Conservation (phyloP, 2,329 filamentous ascomycete genomes). For the Leptodontidium sp. region DNA sequence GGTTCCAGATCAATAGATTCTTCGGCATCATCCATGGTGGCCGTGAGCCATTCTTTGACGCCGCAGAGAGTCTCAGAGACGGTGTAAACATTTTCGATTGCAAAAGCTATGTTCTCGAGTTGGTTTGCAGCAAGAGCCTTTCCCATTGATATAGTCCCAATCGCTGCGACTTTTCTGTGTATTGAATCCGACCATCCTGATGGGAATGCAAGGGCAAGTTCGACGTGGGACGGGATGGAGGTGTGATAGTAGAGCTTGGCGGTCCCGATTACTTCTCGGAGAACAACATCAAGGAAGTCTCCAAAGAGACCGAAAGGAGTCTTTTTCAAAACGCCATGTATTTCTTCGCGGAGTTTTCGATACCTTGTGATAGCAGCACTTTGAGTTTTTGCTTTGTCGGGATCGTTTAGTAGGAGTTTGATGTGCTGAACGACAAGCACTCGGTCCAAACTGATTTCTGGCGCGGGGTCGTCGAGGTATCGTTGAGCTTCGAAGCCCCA, state of each 20-base stretch:
- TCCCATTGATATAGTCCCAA: constrained; percentile 22
- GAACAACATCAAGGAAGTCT: constrained; percentile 22
- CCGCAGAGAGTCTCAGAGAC: constrained; percentile 32
- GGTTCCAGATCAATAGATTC: constrained; percentile 5
- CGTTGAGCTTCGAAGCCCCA: constrained; percentile 30
- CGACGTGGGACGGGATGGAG: constrained; percentile 15
- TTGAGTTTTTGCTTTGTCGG: constrained; percentile 7
- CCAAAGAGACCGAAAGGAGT: constrained; percentile 25
- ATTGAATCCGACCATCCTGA: constrained; percentile 31
- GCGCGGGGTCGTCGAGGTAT: constrained; percentile 27
- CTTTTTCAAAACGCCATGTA: constrained; percentile 11
- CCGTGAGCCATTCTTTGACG: constrained; percentile 30
- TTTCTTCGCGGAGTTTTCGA: constrained; percentile 13
- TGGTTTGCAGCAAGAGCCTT: constrained; percentile 22
- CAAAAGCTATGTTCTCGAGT: constrained; percentile 26
- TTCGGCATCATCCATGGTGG: constrained; percentile 9
- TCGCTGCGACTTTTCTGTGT: constrained; percentile 27
- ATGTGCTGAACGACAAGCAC: constrained; percentile 31
- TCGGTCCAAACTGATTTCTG: constrained; percentile 16
- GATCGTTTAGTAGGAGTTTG: constrained; percentile 29
- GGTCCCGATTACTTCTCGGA: constrained; percentile 14
- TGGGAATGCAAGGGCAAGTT: constrained; percentile 33
- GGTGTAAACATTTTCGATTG: constrained; percentile 33
- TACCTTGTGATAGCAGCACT: constrained; percentile 17
- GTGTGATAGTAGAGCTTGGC: neutral